A percentile compares a stretch with the other conserved stretches of the same genome.
phyloP scores from a whole-genome alignment of 371 early-diverging fungal genomes.

The Mortierella sp. region DNA sequence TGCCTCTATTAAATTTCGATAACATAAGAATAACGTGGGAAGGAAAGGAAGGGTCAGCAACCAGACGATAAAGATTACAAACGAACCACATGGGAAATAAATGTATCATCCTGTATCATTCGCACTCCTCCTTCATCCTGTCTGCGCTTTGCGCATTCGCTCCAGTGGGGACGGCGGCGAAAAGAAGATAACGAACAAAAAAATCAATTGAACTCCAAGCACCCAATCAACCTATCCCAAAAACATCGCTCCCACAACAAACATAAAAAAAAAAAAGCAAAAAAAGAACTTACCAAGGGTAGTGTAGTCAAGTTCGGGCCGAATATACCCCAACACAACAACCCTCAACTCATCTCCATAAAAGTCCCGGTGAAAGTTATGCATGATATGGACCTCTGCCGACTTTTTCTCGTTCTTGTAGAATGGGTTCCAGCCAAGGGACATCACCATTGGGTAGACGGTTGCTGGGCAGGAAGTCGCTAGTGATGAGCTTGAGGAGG shows the following conservation, averaged over 20 bases:
- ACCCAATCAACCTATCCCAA: not conserved
- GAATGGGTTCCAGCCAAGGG: conserved; percentile 98
- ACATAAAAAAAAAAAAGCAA: not conserved
- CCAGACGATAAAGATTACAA: not conserved
- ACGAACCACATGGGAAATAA: not conserved
- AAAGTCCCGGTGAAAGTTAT: conserved; percentile 90
- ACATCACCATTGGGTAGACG: conserved; percentile 97
- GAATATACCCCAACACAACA: conserved; percentile 89
- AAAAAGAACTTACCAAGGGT: conserved; percentile 72
- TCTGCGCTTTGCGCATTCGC: not conserved
- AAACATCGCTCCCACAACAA: not conserved
- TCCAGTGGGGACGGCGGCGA: no score
- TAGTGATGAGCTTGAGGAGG: conserved; percentile 36
- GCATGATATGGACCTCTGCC: conserved; percentile 96
- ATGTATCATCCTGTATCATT: not conserved
- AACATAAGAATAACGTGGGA: not conserved
- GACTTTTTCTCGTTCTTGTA: conserved; percentile 97
- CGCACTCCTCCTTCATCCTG: not conserved
- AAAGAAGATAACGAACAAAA: no score
- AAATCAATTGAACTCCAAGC: no score
- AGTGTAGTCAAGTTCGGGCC: conserved; percentile 92
- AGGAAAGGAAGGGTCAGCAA: not conserved
- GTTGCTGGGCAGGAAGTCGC: conserved; percentile 40
- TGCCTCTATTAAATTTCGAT: conserved; percentile 70
- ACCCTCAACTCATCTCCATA: conserved; percentile 89